phyloP scores from a whole-genome alignment of 495 filamentous ascomycete species.

The Geopyxis carbonaria region DNA sequence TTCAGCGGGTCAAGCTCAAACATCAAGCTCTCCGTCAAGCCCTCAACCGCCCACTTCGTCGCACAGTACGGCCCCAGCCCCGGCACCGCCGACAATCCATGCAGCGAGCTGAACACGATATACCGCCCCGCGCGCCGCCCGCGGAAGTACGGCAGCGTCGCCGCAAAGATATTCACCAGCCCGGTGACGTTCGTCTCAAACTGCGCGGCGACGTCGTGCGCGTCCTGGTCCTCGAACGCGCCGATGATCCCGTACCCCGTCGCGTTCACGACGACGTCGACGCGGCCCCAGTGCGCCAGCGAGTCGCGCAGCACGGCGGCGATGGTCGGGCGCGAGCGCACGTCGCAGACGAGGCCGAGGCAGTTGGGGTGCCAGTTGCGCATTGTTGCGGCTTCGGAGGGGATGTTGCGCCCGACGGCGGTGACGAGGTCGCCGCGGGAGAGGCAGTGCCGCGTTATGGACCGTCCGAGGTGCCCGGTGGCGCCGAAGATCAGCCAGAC shows the following conservation, averaged over 20 bases:
- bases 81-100: slow-evolving; percentile 75
- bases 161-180: slow-evolving; percentile 78
- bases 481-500: slow-evolving; percentile 93
- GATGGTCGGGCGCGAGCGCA: slow-evolving; percentile 66
- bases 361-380: slow-evolving; percentile 49
- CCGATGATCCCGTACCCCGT: slow-evolving; percentile 87
- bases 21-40: slow-evolving; percentile 83
- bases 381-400: slow-evolving; percentile 53
- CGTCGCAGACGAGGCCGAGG: slow-evolving; percentile 72
- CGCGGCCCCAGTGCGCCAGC: slow-evolving; percentile 55
- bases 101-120: slow-evolving; percentile 83
- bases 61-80: slow-evolving; percentile 84
- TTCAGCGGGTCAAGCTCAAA: slow-evolving; percentile 88
- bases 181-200: slow-evolving; percentile 97
- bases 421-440: slow-evolving; percentile 70
- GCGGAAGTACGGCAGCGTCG: slow-evolving; percentile 78
- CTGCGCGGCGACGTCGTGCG: slow-evolving; percentile 84
- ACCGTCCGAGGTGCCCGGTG: slow-evolving; percentile 89
- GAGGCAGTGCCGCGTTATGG: slow-evolving; percentile 66
- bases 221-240: slow-evolving; percentile 91
- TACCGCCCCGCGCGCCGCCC: slow-evolving; percentile 57
- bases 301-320: slow-evolving; percentile 48
- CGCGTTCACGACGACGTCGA: slow-evolving; percentile 86
- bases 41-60: slow-evolving; percentile 90
- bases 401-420: slow-evolving; percentile 72